A percentile compares a stretch with the other conserved stretches of the same genome.
Conservation (phyloP, 2,329 filamentous ascomycete species). For the Allantophomopsis cytisporea region DNA sequence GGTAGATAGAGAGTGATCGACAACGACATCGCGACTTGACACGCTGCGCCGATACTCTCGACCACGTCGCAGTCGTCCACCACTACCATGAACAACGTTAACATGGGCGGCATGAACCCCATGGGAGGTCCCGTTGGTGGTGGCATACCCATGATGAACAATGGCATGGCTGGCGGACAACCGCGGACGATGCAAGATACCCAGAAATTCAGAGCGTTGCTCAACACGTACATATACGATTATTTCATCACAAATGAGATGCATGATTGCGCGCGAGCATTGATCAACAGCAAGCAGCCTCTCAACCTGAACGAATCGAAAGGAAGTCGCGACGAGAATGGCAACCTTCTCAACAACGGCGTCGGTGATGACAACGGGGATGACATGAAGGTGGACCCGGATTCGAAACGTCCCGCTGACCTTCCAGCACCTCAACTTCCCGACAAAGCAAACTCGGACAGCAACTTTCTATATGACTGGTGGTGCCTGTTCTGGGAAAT, state of each 20-base stretch:
- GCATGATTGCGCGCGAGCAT: slow-evolving; percentile 67
- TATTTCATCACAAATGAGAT: slow-evolving; percentile 81
- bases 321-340: slow-evolving; percentile 53
- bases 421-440: slow-evolving; percentile 64
- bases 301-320: slow-evolving; percentile 57
- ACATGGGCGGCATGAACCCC: slow-evolving; percentile 53
- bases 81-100: slow-evolving; percentile 18
- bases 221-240: slow-evolving; percentile 86
- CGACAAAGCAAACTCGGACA: slow-evolving; percentile 43
- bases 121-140: slow-evolving; percentile 53
- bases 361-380: slow-evolving; percentile 66
- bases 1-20: too few relatives aligned
- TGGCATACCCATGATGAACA: slow-evolving; percentile 55
- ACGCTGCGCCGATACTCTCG: too few relatives aligned
- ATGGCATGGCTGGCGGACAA: slow-evolving; percentile 23
- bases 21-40: too few relatives aligned
- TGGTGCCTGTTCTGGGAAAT: slow-evolving; percentile 97
- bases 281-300: slow-evolving; percentile 53
- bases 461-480: slow-evolving; percentile 92
- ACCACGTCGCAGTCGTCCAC: too few relatives aligned
- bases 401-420: slow-evolving; percentile 63
- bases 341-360: slow-evolving; percentile 53
- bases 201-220: slow-evolving; percentile 33
- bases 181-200: slow-evolving; percentile 18
- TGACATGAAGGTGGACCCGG: slow-evolving; percentile 65